Evolutionary conservation across 2,329 filamentous ascomycete species (phyloP).

Genomic region (Exophiala xenobiotica): DNA sequence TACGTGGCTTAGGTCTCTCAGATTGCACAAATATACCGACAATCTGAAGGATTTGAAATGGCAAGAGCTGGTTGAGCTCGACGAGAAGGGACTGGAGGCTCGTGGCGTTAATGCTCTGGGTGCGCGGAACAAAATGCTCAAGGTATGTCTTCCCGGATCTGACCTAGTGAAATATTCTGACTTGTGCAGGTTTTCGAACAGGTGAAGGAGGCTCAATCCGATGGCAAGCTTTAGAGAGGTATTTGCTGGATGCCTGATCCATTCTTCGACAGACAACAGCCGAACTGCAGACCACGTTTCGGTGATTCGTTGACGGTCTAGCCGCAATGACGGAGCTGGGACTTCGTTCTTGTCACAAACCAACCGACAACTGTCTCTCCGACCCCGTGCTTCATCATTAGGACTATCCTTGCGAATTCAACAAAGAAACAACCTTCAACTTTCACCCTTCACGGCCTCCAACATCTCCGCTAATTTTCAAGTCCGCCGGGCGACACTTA

Average conservation of each 20-base stretch:
- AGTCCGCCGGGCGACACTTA: conserved; percentile 1
- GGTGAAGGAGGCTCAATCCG: conserved; percentile 76
- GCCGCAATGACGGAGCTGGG: conserved; percentile 3
- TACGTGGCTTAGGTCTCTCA: conserved; percentile 88
- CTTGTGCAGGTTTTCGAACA: conserved; percentile 77
- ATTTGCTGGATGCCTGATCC: not conserved
- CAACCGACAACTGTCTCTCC: no score
- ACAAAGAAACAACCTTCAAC: conserved; percentile 1
- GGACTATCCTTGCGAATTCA: no score
- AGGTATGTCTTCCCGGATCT: conserved; percentile 56
- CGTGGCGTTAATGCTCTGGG: conserved; percentile 93
- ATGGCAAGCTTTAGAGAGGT: conserved; percentile 56
- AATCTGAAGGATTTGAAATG: conserved; percentile 97
- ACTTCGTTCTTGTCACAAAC: conserved; percentile 2
- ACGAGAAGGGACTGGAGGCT: conserved; percentile 89
- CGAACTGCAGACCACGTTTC: not conserved
- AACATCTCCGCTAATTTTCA: conserved; percentile 11
- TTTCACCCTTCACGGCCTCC: not conserved
- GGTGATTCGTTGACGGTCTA: not conserved
- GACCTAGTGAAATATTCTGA: conserved; percentile 33
- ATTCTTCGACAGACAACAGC: not conserved
- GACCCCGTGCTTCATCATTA: conserved; percentile 10
- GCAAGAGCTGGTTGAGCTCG: conserved; percentile 86
- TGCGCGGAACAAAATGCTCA: conserved; percentile 94
- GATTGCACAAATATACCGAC: conserved; percentile 98